Evolutionary conservation across 305 asterid species (phyloP), one percentile per base, ranked within the genome.

Genomic region (Fraxinus nigra): DNA sequence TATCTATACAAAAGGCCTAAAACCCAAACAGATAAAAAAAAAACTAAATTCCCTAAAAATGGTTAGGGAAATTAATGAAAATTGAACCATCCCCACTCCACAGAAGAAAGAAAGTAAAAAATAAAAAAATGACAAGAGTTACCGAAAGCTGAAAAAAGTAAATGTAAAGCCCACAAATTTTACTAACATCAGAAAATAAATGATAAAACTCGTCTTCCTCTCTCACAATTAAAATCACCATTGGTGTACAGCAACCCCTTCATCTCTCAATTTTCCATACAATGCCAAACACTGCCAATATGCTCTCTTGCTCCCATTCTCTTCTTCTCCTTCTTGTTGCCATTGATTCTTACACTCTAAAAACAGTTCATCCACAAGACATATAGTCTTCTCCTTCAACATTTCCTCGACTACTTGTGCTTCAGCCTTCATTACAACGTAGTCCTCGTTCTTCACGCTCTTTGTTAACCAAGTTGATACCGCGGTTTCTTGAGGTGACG

Each of bases 361-460:
- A 67, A 94, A 91, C 84, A 92, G 20, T 63, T 92, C 98, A 76
- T 92, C 98, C 38, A 94, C 89, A 1, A 92, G 86, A 67, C 87
- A 81, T 11, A 91, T 69, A 1, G 89, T 80, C 76, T 84, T 84
- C 40, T 90, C 89, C 75, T 83, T 85, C 33, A 91, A 84, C 93
- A 92, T 91, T 77, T 87, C 94, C 77, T 92, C 97, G 37, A 91
- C 97, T 73, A 89, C 84, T 59, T 81, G 85, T 28, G 93, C 97
- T 87, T 91, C 97, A 24, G 93, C 97, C 84, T 92, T 94, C 98
- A 94, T 87, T 77, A 94, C 98, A 0, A 94, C 94, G n/a, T 87
- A 93, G 73, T 92, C 97, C 83, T 88, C 92, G 0, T 83, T 72
- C 85, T 76, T 88, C 77, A 89, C 94, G 7, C 86, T 87, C 80